A percentile compares a stretch with the other conserved stretches of the same genome.
phyloP scores from a whole-genome alignment of 2,329 filamentous ascomycete genomes.

The Cryoendolithus antarcticus region DNA sequence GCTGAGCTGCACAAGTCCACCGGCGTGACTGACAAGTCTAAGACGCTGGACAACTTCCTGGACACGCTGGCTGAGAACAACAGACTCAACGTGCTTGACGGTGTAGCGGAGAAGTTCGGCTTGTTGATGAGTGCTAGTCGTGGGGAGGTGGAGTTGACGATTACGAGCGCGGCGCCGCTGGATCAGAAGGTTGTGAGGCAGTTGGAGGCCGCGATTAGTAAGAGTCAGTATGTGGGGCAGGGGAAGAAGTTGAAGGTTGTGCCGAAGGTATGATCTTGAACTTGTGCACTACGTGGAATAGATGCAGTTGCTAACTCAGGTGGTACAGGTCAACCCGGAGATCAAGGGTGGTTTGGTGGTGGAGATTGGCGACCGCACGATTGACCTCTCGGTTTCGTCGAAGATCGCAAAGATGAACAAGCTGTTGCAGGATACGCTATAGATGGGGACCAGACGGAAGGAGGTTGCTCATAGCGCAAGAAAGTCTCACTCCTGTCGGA shows the following conservation, averaged over 20 bases:
- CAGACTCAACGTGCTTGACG: slow-evolving; percentile 69
- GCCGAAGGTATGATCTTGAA: slow-evolving; percentile 51
- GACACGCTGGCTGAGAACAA: slow-evolving; percentile 89
- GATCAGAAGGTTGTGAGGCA: slow-evolving; percentile 76
- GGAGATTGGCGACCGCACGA: slow-evolving; percentile 90
- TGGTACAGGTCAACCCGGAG: slow-evolving; percentile 70
- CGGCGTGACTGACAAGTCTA: slow-evolving; percentile 54
- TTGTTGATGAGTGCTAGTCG: slow-evolving; percentile 77
- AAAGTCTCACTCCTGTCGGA: slow-evolving; percentile 1
- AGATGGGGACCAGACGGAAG: slow-evolving; percentile 40
- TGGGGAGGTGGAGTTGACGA: slow-evolving; percentile 85
- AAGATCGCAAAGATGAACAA: slow-evolving; percentile 99
- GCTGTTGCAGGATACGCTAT: slow-evolving; percentile 91
- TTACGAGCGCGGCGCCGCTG: slow-evolving; percentile 82
- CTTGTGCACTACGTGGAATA: not conserved
- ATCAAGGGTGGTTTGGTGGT: slow-evolving; percentile 89
- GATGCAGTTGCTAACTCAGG: slow-evolving; percentile 7
- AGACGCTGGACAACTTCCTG: slow-evolving; percentile 91
- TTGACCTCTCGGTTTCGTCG: slow-evolving; percentile 88
- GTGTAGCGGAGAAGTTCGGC: slow-evolving; percentile 76
- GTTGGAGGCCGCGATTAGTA: slow-evolving; percentile 76
- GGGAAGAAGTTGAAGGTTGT: slow-evolving; percentile 98
- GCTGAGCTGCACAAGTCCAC: slow-evolving; percentile 77
- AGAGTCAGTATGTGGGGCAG: slow-evolving; percentile 75
- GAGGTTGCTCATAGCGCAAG: not conserved